These are phyloP conservation scores for Gossypium trilobum DNA, from an alignment of 441 rosid genomes.

Conservation along the genomic window DNA sequence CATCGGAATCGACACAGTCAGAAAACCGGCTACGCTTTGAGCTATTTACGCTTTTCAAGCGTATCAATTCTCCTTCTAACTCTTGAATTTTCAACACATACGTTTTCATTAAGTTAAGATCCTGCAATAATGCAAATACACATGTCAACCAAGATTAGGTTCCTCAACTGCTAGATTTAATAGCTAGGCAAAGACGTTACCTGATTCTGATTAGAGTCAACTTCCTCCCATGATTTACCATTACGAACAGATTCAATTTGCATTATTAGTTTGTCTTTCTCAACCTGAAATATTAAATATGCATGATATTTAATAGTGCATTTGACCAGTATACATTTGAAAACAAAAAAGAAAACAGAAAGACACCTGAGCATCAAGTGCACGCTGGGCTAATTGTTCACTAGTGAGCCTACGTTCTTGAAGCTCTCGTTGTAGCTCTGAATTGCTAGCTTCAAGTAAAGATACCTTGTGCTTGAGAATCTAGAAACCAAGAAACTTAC, in stretches of 20 bases:
- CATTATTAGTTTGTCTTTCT: constrained; percentile 76
- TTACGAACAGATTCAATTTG: constrained; percentile 68
- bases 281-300: constrained; percentile 44
- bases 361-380: constrained; percentile 76
- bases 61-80: constrained; percentile 73
- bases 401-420: constrained; percentile 55
- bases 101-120: constrained; percentile 51
- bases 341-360: constrained; percentile 14
- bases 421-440: constrained; percentile 68
- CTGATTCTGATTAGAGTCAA: constrained; percentile 49
- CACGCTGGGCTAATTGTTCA: constrained; percentile 66
- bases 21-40: constrained; percentile 32
- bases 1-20: constrained; percentile 48
- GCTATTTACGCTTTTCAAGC: constrained; percentile 37
- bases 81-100: constrained; percentile 83
- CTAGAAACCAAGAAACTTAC: constrained; percentile 26
- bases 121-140: constrained; percentile 37
- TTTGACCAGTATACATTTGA: not conserved
- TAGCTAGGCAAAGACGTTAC: constrained; percentile 25
- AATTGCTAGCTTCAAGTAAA: constrained; percentile 79
- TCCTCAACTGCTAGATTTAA: not conserved
- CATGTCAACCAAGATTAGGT: constrained; percentile 12
- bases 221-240: constrained; percentile 89
- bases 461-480: constrained; percentile 76
- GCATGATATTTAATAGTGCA: constrained; percentile 2